Conservation (phyloP, 163 green algal species). For the Chloromonas sp. region DNA sequence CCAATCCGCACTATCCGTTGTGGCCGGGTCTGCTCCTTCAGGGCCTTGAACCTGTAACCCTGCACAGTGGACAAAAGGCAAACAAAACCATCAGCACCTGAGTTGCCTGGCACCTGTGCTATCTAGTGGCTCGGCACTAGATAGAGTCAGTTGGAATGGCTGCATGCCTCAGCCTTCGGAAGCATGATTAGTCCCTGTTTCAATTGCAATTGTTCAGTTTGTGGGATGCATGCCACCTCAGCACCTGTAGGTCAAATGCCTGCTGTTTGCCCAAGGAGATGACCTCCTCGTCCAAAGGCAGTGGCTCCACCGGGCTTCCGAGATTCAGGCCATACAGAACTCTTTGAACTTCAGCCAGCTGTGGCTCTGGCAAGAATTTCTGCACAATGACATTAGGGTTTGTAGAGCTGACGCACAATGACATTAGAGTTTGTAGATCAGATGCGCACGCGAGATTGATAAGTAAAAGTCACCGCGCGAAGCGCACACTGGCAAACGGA, state of each 20-base stretch:
- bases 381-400: not conserved
- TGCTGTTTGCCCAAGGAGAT: not conserved
- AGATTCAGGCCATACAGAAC: conserved; percentile 76
- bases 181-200: no score
- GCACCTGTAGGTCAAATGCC: conserved; percentile 51
- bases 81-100: no score
- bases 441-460: not conserved
- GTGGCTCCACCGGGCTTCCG: conserved; percentile 45
- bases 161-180: no score
- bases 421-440: not conserved
- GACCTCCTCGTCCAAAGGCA: conserved; percentile 4
- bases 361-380: conserved; percentile 35
- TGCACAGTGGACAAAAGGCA: conserved; percentile 12
- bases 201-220: no score
- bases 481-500: no score
- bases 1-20: conserved; percentile 70
- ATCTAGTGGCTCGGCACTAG: no score
- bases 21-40: conserved; percentile 69
- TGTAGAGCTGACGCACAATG: no score
- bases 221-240: no score
- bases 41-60: conserved; percentile 66
- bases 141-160: no score
- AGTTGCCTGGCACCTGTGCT: no score
- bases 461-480: no score
- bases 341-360: conserved; percentile 63